A percentile compares a stretch with the other conserved stretches of the same genome.
phyloP scores from a whole-genome alignment of 805 yeast species.

The Ogataea pignaliae region DNA sequence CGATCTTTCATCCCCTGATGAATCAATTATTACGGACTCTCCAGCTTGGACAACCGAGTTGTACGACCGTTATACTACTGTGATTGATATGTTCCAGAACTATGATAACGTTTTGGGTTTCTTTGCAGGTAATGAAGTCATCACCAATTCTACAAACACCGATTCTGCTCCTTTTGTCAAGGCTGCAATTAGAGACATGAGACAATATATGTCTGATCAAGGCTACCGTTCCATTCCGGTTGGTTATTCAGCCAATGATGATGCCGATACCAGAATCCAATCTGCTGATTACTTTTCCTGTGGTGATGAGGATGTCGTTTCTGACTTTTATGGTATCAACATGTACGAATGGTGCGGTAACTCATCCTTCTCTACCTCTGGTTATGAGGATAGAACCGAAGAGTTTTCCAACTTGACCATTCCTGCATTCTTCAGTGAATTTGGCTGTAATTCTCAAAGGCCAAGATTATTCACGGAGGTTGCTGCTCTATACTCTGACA shows the following conservation, averaged over 20 bases:
- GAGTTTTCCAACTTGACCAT: conserved; percentile 70
- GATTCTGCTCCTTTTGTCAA: conserved; percentile 91
- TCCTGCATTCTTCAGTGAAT: conserved; percentile 84
- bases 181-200: conserved; percentile 91
- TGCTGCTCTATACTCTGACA: conserved; percentile 53
- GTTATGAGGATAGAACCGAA: conserved; percentile 65
- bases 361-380: conserved; percentile 55
- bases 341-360: conserved; percentile 88
- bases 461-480: conserved; percentile 82
- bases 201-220: conserved; percentile 61
- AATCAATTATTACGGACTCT: conserved; percentile 67
- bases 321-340: conserved; percentile 80
- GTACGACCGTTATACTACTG: conserved; percentile 72
- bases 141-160: conserved; percentile 78
- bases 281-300: conserved; percentile 86
- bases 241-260: conserved; percentile 93
- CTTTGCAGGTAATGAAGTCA: conserved; percentile 97
- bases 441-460: conserved; percentile 71
- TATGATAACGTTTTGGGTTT: conserved; percentile 86
- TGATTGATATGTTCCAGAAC: conserved; percentile 72
- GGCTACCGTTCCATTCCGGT: conserved; percentile 80
- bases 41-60: conserved; percentile 77
- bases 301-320: conserved; percentile 61
- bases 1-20: conserved; percentile 82
- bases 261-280: conserved; percentile 67